Base-by-base conservation (phyloP, 148 eudicot species). In the Silene latifolia region DNA sequence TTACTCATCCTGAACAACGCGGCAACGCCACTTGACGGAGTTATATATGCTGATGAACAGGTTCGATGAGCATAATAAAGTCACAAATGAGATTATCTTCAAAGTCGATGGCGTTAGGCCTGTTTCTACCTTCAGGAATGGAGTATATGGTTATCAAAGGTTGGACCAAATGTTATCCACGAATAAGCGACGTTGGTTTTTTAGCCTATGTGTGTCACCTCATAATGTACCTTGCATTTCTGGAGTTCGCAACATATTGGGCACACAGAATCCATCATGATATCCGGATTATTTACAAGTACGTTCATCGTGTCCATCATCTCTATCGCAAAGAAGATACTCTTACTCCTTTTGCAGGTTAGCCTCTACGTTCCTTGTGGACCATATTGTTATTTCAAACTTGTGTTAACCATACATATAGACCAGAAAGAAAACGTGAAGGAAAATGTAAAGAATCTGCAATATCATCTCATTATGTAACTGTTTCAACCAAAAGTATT, bases 231-330 rank as follows among this genome's bases (percentile, higher is more conserved):
- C 23, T 59, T n/a, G 11, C 20, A 0, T 59, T 59, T 20, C 4
- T 59, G 63, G 63, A 59, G 20, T 59, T 59, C 15, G 63, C 63
- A 59, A 59, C 63, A n/a, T 59, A 59, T 59, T 59, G 63, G 63
- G 63, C 63, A 0, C 63, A 59, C 4, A n/a, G 63, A 18, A 20
- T 59, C 8, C 63, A 59, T 59, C 63, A 59, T 20, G 63, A 59
- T 59, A 14, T 59, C 2, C 6, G 63, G 25, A 17, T 18, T n/a
- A 5, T 59, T 20, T 18, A 59, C 20, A 59, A 59, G 11, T 59
- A 59, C 63, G 9, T 59, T 20, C 63, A 59, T 19, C 63, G 63
- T n/a, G 9, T 6, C 11, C 63, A 59, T 59, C 63, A 59, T 59
- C 24, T 59, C 20, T 59, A 14, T 19, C 9, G 24, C 63, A 59